phyloP scores from a whole-genome alignment of 1,139 yeast species.

The Pichia sp. region DNA sequence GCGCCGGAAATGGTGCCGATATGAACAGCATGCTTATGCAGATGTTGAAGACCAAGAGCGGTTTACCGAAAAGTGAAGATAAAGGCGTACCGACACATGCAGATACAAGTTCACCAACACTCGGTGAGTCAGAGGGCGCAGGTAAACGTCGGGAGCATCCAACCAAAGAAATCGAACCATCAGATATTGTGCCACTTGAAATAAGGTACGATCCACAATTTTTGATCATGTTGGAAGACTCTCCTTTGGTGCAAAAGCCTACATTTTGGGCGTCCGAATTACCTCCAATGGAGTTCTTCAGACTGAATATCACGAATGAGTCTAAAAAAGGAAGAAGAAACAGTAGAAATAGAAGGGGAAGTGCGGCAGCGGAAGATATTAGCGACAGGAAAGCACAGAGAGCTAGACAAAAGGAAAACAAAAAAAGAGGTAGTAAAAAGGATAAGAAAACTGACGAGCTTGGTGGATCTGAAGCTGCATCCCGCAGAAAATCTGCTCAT shows the following conservation, averaged over 20 bases:
- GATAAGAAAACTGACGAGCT: conserved; percentile 25
- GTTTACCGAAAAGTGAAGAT: no score
- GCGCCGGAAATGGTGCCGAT: not conserved
- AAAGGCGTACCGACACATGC: no score
- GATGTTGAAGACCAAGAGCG: not conserved
- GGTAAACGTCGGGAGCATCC: no score
- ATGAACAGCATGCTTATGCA: not conserved
- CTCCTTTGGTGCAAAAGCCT: conserved; percentile 25
- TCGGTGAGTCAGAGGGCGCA: no score
- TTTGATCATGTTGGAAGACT: conserved; percentile 29
- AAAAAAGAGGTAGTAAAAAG: conserved; percentile 15
- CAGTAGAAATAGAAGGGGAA: not conserved
- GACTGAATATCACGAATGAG: conserved; percentile 1
- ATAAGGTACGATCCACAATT: conserved; percentile 19
- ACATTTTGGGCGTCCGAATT: conserved; percentile 5
- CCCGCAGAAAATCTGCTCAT: conserved; percentile 28
- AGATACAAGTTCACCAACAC: no score
- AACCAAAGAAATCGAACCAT: no score
- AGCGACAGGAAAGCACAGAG: conserved; percentile 12
- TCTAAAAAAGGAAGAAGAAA: conserved; percentile 2
- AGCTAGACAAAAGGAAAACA: conserved; percentile 13
- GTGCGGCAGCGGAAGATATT: not conserved
- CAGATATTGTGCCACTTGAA: not conserved
- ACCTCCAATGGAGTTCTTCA: conserved; percentile 10
- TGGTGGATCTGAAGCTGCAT: conserved; percentile 26